Conservation (phyloP, 371 early-diverging fungal genomes). For the Funneliformis caledonium region DNA sequence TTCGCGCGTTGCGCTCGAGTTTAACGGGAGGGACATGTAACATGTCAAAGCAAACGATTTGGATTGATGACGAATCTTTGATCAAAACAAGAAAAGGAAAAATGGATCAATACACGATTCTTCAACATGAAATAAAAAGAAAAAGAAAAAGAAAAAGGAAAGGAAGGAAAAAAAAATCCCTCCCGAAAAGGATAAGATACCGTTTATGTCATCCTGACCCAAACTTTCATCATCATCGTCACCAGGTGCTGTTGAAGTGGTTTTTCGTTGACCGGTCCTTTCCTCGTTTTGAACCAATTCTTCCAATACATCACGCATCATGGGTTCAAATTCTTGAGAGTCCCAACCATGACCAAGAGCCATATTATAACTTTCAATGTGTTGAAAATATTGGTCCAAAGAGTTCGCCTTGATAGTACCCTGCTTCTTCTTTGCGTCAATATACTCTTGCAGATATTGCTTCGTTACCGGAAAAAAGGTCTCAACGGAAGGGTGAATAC, state of each 20-base stretch:
- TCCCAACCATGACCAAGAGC: slow-evolving; percentile 39
- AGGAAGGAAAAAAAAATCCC: background rate
- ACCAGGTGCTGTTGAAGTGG: background rate
- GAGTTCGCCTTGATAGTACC: slow-evolving; percentile 38
- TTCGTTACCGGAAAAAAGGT: slow-evolving; percentile 39
- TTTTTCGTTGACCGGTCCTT: slow-evolving; percentile 18
- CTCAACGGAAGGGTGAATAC: slow-evolving; percentile 31
- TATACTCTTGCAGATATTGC: slow-evolving; percentile 40
- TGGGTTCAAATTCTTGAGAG: slow-evolving; percentile 37
- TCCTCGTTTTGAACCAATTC: slow-evolving; percentile 28
- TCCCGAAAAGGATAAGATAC: background rate
- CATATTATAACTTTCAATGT: slow-evolving; percentile 41
- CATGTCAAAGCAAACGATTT: slow-evolving; percentile 26
- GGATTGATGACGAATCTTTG: background rate
- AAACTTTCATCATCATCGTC: slow-evolving; percentile 5
- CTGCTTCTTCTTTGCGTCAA: slow-evolving; percentile 35
- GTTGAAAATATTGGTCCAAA: slow-evolving; percentile 40
- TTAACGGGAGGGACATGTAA: background rate
- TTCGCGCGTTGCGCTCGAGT: background rate
- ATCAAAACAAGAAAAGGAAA: background rate
- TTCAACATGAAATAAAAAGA: background rate
- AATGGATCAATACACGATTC: background rate
- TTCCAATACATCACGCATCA: slow-evolving; percentile 39
- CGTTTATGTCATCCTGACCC: background rate
- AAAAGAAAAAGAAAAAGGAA: background rate